phyloP scores from a whole-genome alignment of 306 rosid genomes.

The Pueraria montana region DNA sequence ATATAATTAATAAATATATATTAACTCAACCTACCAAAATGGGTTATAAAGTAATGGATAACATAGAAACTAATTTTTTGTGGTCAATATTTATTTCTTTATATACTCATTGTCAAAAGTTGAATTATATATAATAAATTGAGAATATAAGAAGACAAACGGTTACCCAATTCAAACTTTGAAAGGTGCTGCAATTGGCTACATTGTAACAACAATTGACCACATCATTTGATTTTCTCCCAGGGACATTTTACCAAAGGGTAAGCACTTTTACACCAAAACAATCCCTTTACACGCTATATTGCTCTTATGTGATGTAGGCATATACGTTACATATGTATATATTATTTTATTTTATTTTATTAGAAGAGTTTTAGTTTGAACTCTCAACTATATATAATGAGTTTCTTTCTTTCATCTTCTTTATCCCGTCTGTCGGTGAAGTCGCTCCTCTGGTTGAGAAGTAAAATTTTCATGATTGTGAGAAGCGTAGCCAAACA shows the following conservation, averaged over 20 bases:
- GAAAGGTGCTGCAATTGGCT: not conserved
- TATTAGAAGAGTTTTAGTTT: no score
- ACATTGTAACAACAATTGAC: no score
- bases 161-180: constrained; percentile 21
- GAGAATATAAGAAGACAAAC: not conserved
- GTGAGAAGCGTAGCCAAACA: no score
- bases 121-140: not conserved
- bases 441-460: no score
- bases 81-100: not conserved
- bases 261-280: not conserved
- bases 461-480: no score
- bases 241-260: no score
- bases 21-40: not conserved
- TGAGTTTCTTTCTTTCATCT: no score
- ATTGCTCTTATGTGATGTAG: not conserved
- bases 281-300: not conserved
- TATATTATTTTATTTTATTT: not conserved
- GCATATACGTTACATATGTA: not conserved
- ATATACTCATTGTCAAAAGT: not conserved
- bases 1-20: no score
- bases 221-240: no score
- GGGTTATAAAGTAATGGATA: not conserved
- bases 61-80: not conserved
- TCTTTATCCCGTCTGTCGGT: no score
- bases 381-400: no score